phyloP scores from a whole-genome alignment of 2,329 filamentous ascomycete species.

The Eurotiales sp. region DNA sequence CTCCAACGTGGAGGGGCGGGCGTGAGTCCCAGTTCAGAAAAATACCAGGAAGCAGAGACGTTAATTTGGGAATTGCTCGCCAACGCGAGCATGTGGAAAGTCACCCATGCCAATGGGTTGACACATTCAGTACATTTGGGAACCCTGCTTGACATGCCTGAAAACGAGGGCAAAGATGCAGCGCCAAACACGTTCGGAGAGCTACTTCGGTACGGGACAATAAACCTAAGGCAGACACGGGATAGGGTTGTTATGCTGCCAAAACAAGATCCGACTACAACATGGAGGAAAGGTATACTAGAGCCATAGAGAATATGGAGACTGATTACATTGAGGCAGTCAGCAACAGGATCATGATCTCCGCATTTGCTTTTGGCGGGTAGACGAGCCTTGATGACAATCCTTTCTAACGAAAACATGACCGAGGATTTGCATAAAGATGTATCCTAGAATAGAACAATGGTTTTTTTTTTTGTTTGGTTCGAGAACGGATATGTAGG shows the following conservation, averaged over 20 bases:
- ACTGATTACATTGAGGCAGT: too few relatives aligned
- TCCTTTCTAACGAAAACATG: too few relatives aligned
- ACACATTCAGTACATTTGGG: conserved; percentile 25
- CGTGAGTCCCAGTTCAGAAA: conserved; percentile 18
- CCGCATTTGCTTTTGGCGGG: too few relatives aligned
- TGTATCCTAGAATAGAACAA: too few relatives aligned
- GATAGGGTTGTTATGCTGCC: conserved; percentile 16
- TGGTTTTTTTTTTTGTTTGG: too few relatives aligned
- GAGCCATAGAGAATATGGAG: conserved; percentile 1
- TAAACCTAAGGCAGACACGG: conserved; percentile 33
- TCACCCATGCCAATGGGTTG: conserved; percentile 32
- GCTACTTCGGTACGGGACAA: conserved; percentile 32
- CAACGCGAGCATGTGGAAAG: conserved; percentile 31
- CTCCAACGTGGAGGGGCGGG: conserved; percentile 13
- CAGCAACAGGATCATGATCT: too few relatives aligned
- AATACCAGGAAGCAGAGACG: conserved; percentile 21
- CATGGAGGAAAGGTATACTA: conserved; percentile 12
- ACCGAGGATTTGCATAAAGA: too few relatives aligned
- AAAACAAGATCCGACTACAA: conserved; percentile 1
- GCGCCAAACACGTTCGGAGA: conserved; percentile 34
- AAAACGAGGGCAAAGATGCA: conserved; percentile 30
- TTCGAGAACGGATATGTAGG: too few relatives aligned
- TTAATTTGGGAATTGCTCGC: conserved; percentile 30
- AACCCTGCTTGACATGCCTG: conserved; percentile 27
- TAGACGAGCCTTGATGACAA: too few relatives aligned